Percentiles rank a stretch among this genome's conserved stretches.
These are phyloP conservation scores for Zygotorulaspora mrakii DNA, from an alignment of 1,139 yeast genomes.

Conservation along the genomic window DNA sequence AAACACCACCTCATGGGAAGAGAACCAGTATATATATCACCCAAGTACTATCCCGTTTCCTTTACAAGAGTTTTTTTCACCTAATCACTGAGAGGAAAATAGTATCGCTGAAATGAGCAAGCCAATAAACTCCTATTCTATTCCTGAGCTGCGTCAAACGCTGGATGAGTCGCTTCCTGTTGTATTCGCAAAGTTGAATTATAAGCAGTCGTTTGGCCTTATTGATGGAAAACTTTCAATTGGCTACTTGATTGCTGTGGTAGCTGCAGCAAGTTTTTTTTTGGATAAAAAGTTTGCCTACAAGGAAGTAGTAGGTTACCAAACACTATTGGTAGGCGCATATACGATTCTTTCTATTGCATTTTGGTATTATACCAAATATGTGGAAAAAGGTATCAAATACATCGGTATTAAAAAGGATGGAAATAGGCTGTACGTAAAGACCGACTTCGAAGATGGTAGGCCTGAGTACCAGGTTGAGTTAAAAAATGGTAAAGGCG, in stretches of 20 bases:
- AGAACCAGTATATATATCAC: too few relatives aligned
- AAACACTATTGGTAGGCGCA: slow-evolving; percentile 43
- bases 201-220: slow-evolving; percentile 53
- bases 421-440: slow-evolving; percentile 19
- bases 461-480: slow-evolving; percentile 25
- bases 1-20: too few relatives aligned
- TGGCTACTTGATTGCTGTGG: slow-evolving; percentile 62
- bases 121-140: slow-evolving; percentile 35
- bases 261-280: slow-evolving; percentile 63
- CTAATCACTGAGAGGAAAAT: too few relatives aligned
- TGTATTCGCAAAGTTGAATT: slow-evolving; percentile 55
- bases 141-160: slow-evolving; percentile 31
- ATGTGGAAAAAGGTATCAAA: slow-evolving; percentile 52
- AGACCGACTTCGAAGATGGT: slow-evolving; percentile 22
- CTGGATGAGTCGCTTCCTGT: slow-evolving; percentile 32
- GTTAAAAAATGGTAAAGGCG: slow-evolving; percentile 12
- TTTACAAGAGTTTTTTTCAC: too few relatives aligned
- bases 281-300: slow-evolving; percentile 62
- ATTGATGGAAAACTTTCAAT: slow-evolving; percentile 63
- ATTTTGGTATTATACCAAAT: slow-evolving; percentile 48
- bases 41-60: too few relatives aligned
- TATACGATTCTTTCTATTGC: slow-evolving; percentile 52
- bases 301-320: slow-evolving; percentile 40
- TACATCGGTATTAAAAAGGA: slow-evolving; percentile 51
- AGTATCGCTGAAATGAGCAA: too few relatives aligned